Evolutionary conservation across 2,329 filamentous ascomycete species (phyloP).

Genomic region (Trichophyton verrucosum): DNA sequence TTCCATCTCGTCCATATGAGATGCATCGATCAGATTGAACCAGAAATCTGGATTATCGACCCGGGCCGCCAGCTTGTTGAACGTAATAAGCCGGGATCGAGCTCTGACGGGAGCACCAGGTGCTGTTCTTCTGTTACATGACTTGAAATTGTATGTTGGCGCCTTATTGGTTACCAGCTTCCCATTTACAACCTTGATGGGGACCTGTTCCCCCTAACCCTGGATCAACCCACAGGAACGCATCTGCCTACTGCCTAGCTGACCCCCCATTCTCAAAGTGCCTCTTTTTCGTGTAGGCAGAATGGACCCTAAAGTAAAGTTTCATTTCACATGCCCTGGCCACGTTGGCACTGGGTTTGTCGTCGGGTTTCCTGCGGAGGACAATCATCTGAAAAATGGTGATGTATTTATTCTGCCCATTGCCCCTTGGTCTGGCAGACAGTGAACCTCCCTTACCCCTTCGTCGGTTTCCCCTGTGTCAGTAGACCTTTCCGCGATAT

Average conservation of each 20-base stretch:
- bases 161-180: neutral
- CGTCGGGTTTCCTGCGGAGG: neutral
- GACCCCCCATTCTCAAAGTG: neutral
- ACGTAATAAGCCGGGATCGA: neutral
- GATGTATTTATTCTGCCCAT: neutral
- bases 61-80: neutral
- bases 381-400: too few relatives aligned
- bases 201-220: neutral
- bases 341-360: neutral
- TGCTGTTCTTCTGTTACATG: neutral
- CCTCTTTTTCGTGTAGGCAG: neutral
- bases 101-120: neutral
- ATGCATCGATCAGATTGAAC: neutral
- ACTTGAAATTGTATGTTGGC: neutral
- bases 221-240: neutral
- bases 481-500: neutral
- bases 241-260: neutral
- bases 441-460: neutral
- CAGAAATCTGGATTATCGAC: neutral
- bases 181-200: neutral
- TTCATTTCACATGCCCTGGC: slow-evolving; percentile 1
- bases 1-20: neutral
- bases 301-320: neutral
- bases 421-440: neutral
- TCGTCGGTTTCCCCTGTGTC: neutral